These are phyloP conservation scores for Colletotrichum tamarilloi DNA, from an alignment of 2,329 filamentous ascomycete species.

Conservation along the genomic window DNA sequence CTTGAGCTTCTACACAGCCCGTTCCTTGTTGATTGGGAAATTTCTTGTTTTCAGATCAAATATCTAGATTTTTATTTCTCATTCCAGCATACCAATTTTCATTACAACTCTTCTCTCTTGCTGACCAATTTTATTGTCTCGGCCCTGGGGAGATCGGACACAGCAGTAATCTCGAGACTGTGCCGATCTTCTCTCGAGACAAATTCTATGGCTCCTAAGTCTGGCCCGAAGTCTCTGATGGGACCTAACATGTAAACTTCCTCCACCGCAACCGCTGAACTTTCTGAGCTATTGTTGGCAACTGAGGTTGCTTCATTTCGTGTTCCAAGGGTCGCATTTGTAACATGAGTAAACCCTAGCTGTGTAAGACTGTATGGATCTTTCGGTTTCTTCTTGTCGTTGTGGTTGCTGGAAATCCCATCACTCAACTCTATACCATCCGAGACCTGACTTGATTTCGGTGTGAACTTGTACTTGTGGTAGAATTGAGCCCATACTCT, in stretches of 20 bases:
- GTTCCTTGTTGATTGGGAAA: not conserved
- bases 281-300: too few relatives aligned
- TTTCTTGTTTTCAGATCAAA: not conserved
- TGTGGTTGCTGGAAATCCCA: constrained; percentile 3
- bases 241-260: too few relatives aligned
- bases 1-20: not conserved
- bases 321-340: not conserved
- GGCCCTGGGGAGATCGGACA: too few relatives aligned
- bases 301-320: too few relatives aligned
- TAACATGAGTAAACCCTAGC: constrained; percentile 32
- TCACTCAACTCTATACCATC: constrained; percentile 32
- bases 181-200: too few relatives aligned
- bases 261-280: too few relatives aligned
- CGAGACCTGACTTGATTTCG: constrained; percentile 16
- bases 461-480: constrained; percentile 1
- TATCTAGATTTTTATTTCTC: not conserved
- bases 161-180: too few relatives aligned
- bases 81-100: not conserved
- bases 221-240: too few relatives aligned
- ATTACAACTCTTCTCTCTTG: too few relatives aligned
- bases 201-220: too few relatives aligned
- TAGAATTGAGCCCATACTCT: constrained; percentile 39
- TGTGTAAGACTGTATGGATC: constrained; percentile 38
- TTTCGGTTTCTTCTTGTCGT: constrained; percentile 28
- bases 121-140: too few relatives aligned